Conservation (phyloP, 768 basidiomycete genomes). For the Pulveroboletus ravenelii region DNA sequence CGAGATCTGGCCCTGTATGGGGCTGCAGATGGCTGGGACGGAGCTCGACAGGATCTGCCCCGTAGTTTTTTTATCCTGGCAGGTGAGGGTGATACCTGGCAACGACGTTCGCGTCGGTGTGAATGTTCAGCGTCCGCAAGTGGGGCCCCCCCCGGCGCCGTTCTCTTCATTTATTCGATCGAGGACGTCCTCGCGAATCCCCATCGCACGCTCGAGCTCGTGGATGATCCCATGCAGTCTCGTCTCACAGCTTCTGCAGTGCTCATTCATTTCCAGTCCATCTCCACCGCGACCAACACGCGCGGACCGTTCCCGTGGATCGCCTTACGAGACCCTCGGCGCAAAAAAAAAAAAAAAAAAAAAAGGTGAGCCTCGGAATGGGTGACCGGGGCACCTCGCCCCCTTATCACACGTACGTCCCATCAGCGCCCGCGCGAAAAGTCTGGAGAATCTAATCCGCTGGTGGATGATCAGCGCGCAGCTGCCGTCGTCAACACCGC, state of each 20-base stretch:
- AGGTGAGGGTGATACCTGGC: too few species aligned
- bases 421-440: too few species aligned
- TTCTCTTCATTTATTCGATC: conserved; percentile 9
- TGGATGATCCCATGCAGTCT: not conserved
- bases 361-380: too few species aligned
- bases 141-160: too few species aligned
- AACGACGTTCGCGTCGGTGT: too few species aligned
- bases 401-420: too few species aligned
- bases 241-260: not conserved
- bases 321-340: conserved; percentile 5
- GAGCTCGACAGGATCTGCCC: not conserved
- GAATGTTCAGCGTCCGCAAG: too few species aligned
- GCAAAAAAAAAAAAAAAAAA: too few species aligned
- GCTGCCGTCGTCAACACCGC: not conserved
- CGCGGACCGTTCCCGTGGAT: conserved; percentile 9
- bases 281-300: conserved; percentile 11
- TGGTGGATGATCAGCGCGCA: not conserved
- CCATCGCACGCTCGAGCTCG: not conserved
- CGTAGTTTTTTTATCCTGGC: not conserved
- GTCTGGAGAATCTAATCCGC: too few species aligned
- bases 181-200: not conserved
- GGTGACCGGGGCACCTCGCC: too few species aligned
- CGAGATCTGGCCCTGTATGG: conserved; percentile 1
- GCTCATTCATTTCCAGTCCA: conserved; percentile 2
- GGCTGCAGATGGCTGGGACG: not conserved